Base-by-base conservation (phyloP, 768 basidiomycete species). In the Holtermannia corniformis region DNA sequence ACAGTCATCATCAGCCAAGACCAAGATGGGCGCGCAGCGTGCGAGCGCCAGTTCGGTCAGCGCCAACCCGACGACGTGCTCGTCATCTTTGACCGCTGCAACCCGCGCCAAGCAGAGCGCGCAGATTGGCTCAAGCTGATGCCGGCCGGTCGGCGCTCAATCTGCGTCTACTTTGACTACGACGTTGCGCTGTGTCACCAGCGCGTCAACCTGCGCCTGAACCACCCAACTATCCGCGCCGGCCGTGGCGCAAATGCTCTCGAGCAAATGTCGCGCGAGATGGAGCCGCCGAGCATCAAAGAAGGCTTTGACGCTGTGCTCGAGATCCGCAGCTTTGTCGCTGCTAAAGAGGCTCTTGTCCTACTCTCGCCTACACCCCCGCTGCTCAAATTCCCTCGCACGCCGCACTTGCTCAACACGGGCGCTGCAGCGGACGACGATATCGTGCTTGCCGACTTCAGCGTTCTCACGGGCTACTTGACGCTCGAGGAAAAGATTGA, bases 401-500 rank as follows among this genome's bases (percentile, higher is more conserved):
- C 81, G 4, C 73, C 80, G 0, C 81, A 82, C 61, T 66, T 83
- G 14, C 69, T 82, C 45, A 71, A 83, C 57, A 72, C 81, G 3
- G 82, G 82, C 3, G 80, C 79, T 0, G 79, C 77, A 2, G 78
- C 79, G 0, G 60, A 66, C 0, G 82, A 82, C 66, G 81, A 83
- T 56, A 63, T 80, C n/a, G 22, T 56, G 20, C 21, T 26, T 2
- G 51, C 44, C 14, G 42, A 32, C 16, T 32, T 52, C 14, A 64
- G 77, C 2, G 41, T 22, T 10, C 12, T 50, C 20, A 23, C 46
- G 2, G 49, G 51, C 16, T 20, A 41, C n/a, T 74, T 78, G 47
- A 71, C 80, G 32, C 76, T 82, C 63, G 81, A 80, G 3, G 82
- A 83, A 60, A 82, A 83, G 60, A 74, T 82, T 46, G 81, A 82